These are phyloP conservation scores for Talaromyces verruculosus DNA, from an alignment of 2,329 filamentous ascomycete genomes.

Conservation along the genomic window DNA sequence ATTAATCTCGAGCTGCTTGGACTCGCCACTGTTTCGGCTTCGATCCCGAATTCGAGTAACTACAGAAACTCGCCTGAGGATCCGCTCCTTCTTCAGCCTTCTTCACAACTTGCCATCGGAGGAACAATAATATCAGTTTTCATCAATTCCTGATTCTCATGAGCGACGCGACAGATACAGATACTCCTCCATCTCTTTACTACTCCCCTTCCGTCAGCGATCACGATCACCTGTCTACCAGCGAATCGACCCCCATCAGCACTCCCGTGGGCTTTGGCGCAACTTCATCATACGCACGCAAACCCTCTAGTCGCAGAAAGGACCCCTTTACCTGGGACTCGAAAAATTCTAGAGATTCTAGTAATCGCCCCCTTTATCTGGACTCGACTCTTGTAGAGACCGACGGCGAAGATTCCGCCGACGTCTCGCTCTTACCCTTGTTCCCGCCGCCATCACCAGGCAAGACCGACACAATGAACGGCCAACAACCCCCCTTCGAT, in stretches of 20 bases:
- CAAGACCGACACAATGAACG: conserved; percentile 49
- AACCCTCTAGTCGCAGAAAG: conserved; percentile 45
- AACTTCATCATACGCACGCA: conserved; percentile 39
- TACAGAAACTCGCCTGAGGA: conserved; percentile 8
- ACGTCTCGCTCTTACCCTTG: conserved; percentile 41
- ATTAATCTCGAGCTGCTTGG: neutral
- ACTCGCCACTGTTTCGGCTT: conserved; percentile 14
- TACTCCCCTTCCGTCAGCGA: conserved; percentile 52
- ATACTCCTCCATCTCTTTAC: conserved; percentile 53
- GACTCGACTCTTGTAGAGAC: conserved; percentile 34
- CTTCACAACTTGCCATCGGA: neutral
- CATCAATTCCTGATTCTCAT: conserved; percentile 36
- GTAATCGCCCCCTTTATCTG: conserved; percentile 35
- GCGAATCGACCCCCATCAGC: conserved; percentile 49
- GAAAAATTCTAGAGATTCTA: conserved; percentile 35
- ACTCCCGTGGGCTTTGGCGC: conserved; percentile 52
- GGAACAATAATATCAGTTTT: neutral
- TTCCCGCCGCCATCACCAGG: conserved; percentile 41
- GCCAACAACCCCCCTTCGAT: conserved; percentile 58
- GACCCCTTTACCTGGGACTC: conserved; percentile 48
- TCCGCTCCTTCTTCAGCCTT: conserved; percentile 6
- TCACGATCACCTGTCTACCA: conserved; percentile 51
- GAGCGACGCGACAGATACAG: conserved; percentile 55
- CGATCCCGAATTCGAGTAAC: conserved; percentile 9
- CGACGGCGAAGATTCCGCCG: conserved; percentile 28